Evolutionary conservation across 768 basidiomycete species (phyloP).

Genomic region (Leccinum subtestaceum): DNA sequence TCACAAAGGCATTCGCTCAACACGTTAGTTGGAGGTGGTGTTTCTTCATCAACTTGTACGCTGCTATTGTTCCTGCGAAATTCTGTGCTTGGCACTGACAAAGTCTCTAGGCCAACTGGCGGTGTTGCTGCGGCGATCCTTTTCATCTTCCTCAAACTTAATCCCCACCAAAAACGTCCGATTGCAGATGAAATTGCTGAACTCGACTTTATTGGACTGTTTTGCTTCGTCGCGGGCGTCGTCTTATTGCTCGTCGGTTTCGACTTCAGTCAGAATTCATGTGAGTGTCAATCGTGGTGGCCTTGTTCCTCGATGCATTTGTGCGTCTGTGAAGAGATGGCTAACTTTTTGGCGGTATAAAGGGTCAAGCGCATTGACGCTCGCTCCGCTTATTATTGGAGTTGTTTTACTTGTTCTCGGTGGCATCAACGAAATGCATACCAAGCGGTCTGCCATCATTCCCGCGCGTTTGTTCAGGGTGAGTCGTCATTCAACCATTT

Average conservation of each 20-base stretch:
- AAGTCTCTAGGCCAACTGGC: constrained; percentile 60
- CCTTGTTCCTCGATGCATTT: neutral
- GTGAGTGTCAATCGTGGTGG: constrained; percentile 39
- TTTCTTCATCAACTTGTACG: constrained; percentile 74
- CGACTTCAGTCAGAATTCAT: constrained; percentile 63
- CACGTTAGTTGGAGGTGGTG: constrained; percentile 84
- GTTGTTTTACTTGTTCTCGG: constrained; percentile 48
- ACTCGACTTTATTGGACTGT: constrained; percentile 72
- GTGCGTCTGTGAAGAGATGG: neutral
- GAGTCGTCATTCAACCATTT: constrained; percentile 2
- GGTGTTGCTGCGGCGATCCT: constrained; percentile 59
- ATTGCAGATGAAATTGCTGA: constrained; percentile 56
- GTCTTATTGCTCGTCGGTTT: constrained; percentile 70
- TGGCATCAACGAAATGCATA: constrained; percentile 57
- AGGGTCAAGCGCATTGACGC: constrained; percentile 63
- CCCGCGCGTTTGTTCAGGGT: constrained; percentile 76
- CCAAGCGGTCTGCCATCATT: constrained; percentile 64
- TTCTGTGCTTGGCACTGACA: neutral
- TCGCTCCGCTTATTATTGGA: constrained; percentile 62
- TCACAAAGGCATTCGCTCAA: constrained; percentile 56
- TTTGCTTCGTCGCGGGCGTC: constrained; percentile 62
- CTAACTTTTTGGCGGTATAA: neutral
- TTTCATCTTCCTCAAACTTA: constrained; percentile 77
- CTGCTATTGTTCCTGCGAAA: neutral
- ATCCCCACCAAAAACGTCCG: constrained; percentile 62